Evolutionary conservation across 2,329 filamentous ascomycete species (phyloP), one percentile per base, ranked within the genome.

Genomic region (Fusarium praegraminearum): DNA sequence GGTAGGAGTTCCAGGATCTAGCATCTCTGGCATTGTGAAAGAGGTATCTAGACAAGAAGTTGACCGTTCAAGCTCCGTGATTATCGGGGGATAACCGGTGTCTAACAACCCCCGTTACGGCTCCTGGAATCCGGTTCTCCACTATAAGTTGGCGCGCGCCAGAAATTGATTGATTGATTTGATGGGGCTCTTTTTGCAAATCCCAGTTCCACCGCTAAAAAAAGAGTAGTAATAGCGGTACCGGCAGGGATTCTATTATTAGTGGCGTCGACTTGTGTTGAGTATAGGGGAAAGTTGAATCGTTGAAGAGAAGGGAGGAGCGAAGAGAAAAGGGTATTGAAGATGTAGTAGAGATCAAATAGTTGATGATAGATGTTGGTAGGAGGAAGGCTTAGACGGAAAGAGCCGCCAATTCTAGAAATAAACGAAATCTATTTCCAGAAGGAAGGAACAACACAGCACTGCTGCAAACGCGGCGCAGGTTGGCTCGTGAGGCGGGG

Each of bases 11-110:
- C 70, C 69, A 20, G 70, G 75, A 20, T 75, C 75, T 58, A 78
- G 64, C 24, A 61, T 74, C 46, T 78, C 76, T 20, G 77, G 69
- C 77, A 79, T 78, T 58, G 28, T 22, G 36, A 22, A 20, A 22
- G n/a, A 40, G 36, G 20, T 40, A 20, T 20, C 33, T 30, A 10
- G 18, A 36, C 7, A 18, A 12, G 36, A 11, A 7, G 36, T 54
- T 58, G 40, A 57, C 64, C 70, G 70, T 63, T 43, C 33, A 61
- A 68, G 59, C 69, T 75, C 73, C 73, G 73, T 73, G 71, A 66
- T 62, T 63, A 52, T 66, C 68, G 69, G 71, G 55, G 52, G 45
- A 40, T 32, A 59, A 67, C 65, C 72, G 72, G 63, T 74, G 59
- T 72, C 62, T 57, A 50, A 57, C 33, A 16, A 52, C 65, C 66